Conservation (phyloP, 176 grass and related monocot species). For the Phyllostachys edulis region DNA sequence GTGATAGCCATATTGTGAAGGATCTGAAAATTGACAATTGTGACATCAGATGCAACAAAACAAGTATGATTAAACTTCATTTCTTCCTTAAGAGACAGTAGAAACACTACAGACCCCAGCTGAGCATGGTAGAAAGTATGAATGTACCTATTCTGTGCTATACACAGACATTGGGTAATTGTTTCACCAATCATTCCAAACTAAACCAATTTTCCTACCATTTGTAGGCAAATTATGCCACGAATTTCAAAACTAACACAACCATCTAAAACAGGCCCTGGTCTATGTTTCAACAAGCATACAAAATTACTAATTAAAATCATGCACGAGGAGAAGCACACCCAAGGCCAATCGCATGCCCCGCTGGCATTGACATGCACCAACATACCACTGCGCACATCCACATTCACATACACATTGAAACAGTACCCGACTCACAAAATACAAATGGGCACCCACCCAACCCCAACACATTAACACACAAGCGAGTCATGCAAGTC, state of each 20-base stretch:
- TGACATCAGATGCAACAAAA: slow-evolving; percentile 23
- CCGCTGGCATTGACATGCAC: not conserved
- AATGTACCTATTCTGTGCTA: not conserved
- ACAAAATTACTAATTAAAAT: not conserved
- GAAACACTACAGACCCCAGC: not conserved
- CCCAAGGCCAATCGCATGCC: not conserved
- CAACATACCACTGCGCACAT: not conserved
- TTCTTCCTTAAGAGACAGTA: slow-evolving; percentile 31
- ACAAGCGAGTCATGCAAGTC: not conserved
- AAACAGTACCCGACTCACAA: not conserved
- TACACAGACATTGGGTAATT: not conserved
- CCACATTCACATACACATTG: too few relatives aligned
- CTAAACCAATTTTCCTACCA: not conserved
- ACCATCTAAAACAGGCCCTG: not conserved
- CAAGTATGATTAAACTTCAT: slow-evolving; percentile 1
- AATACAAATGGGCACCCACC: not conserved
- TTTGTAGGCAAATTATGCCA: not conserved
- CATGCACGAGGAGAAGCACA: not conserved
- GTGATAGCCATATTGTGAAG: slow-evolving; percentile 83
- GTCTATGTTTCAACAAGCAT: not conserved
- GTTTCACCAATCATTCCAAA: not conserved
- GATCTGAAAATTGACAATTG: slow-evolving; percentile 49
- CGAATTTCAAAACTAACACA: not conserved
- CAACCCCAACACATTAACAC: slow-evolving; percentile 1
- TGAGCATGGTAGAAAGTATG: not conserved